Evolutionary conservation across 768 basidiomycete species (phyloP), one percentile per base, ranked within the genome.

Genomic region (Lyophyllum semitale): DNA sequence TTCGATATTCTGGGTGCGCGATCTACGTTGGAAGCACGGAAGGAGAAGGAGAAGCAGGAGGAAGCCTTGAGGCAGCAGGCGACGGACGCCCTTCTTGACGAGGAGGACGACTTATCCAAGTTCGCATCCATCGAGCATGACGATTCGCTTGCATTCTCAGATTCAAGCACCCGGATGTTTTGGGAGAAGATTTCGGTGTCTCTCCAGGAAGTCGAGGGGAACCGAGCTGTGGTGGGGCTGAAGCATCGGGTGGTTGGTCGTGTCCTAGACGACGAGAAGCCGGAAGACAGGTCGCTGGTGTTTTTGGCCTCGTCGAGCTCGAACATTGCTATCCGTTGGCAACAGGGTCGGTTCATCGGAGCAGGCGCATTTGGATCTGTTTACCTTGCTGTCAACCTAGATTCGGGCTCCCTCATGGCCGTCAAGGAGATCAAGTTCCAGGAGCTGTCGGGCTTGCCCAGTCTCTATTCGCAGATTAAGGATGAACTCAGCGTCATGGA

Each of bases 281-380:
- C 88, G 8, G 97, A 98, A 71, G 96, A 99, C 68, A 85, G 93
- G 43, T 94, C 96, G 0, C 77, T 97, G 43, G 88, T 95, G 6
- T 96, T 95, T 78, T 82, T 99, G 37, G 97, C 97, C 0, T 94
- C 94, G 2, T 93, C 93, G n/a, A 88, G 87, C 37, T 95, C 94
- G 25, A 97, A 96, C 63, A 93, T 98, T 58, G 92, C 94, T 2
- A 88, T 98, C 57, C 85, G 92, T 37, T 99, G 97, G 97, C 96
- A 98, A 69, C 97, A 99, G 73, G 95, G 96, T 13, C 86, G 90
- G 54, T 98, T 98, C 75, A 98, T 99, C 62, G 97, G 96, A 48
- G 88, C 95, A n/a, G 97, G 97, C 15, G 95, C 97, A 8, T 98
- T 97, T 70, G 97, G 97, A 20, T 96, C 93, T n/a, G 97, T 99